phyloP scores from a whole-genome alignment of 1,284 basidiomycete genomes.

The Cronartium quercuum region DNA sequence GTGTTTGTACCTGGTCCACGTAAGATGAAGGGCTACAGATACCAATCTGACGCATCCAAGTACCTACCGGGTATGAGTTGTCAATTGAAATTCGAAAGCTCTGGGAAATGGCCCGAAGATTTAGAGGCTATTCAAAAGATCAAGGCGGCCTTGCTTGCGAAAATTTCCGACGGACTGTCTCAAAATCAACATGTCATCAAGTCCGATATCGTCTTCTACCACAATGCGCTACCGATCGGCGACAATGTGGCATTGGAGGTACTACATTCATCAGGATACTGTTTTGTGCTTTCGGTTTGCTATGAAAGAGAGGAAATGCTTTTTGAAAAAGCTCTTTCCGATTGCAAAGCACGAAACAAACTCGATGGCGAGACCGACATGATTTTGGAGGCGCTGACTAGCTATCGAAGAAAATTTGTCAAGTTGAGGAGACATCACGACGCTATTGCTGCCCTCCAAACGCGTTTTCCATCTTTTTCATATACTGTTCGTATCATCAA shows the following conservation, averaged over 20 bases:
- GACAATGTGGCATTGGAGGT: conserved; percentile 73
- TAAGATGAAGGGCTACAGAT: conserved; percentile 45
- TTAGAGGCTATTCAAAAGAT: conserved; percentile 85
- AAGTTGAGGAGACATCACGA: conserved; percentile 77
- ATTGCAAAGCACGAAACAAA: conserved; percentile 47
- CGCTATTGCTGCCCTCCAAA: conserved; percentile 69
- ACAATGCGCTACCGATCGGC: conserved; percentile 57
- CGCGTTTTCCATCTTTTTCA: conserved; percentile 71
- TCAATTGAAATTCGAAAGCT: conserved; percentile 80
- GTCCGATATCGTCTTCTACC: conserved; percentile 50
- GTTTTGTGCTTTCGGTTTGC: conserved; percentile 75
- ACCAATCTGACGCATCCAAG: conserved; percentile 56
- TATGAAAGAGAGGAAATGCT: conserved; percentile 78
- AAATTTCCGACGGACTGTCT: conserved; percentile 57
- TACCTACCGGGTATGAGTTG: conserved; percentile 67
- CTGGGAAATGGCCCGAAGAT: conserved; percentile 91
- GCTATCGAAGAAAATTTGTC: conserved; percentile 66
- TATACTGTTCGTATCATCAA: conserved; percentile 81
- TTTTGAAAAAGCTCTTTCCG: conserved; percentile 61
- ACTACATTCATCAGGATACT: conserved; percentile 73
- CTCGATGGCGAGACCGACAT: conserved; percentile 44
- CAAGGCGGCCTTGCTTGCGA: conserved; percentile 76
- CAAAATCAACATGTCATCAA: conserved; percentile 54
- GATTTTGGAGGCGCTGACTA: conserved; percentile 61
- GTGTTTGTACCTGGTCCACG: conserved; percentile 64